phyloP scores from a whole-genome alignment of 2,329 filamentous ascomycete species.

The Canariomyces notabilis region DNA sequence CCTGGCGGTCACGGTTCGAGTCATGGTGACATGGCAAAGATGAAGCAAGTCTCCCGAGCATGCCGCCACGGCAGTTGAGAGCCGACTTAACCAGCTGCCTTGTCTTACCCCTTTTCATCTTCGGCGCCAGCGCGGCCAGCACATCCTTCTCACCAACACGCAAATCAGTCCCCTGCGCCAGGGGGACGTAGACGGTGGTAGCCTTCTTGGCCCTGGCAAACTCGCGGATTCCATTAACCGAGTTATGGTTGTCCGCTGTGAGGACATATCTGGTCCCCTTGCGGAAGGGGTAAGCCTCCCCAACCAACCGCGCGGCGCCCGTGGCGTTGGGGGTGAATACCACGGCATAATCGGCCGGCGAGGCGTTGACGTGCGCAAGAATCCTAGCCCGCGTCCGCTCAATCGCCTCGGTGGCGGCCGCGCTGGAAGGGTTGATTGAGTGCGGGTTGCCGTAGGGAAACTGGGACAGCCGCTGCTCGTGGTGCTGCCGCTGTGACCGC shows the following conservation, averaged over 20 bases:
- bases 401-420: conserved; percentile 31
- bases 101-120: conserved; percentile 2
- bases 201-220: conserved; percentile 29
- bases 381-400: conserved; percentile 31
- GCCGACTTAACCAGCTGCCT: not conserved
- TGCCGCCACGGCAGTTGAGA: not conserved
- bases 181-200: conserved; percentile 30
- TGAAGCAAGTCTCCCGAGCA: not conserved
- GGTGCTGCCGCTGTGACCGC: conserved; percentile 30
- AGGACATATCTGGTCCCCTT: conserved; percentile 28
- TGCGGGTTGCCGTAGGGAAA: conserved; percentile 38
- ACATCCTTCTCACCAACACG: conserved; percentile 28
- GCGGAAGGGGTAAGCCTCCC: conserved; percentile 35
- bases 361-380: conserved; percentile 32
- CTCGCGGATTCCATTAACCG: conserved; percentile 36
- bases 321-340: conserved; percentile 39
- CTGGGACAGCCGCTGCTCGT: conserved; percentile 28
- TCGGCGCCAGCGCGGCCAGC: conserved; percentile 22
- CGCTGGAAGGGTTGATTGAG: conserved; percentile 35
- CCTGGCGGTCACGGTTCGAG: not conserved
- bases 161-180: conserved; percentile 26
- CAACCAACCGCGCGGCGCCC: conserved; percentile 35
- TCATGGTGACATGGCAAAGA: not conserved
- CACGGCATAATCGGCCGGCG: conserved; percentile 35
- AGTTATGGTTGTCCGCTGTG: conserved; percentile 40